These are phyloP conservation scores for Lineolata rhizophorae DNA, from an alignment of 495 filamentous ascomycete species.

Conservation along the genomic window DNA sequence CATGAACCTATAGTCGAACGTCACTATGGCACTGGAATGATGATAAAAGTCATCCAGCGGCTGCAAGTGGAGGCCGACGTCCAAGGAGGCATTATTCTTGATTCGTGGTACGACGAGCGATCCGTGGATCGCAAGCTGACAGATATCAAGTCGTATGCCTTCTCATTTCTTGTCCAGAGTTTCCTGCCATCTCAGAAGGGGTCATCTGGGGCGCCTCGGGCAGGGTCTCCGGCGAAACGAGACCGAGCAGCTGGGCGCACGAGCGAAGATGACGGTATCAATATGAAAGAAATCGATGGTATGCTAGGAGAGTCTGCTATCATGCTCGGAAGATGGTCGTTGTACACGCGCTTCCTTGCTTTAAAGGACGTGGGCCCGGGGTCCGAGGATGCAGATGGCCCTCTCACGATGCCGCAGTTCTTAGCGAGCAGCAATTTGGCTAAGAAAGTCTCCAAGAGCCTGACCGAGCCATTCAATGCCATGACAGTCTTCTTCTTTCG, in stretches of 20 bases:
- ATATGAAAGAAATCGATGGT: constrained; percentile 85
- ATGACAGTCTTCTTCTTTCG: constrained; percentile 94
- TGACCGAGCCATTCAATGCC: constrained; percentile 57
- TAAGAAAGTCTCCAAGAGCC: constrained; percentile 49
- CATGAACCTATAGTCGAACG: constrained; percentile 77
- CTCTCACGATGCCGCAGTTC: constrained; percentile 39
- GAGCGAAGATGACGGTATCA: constrained; percentile 73
- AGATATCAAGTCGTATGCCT: constrained; percentile 90
- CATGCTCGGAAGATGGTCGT: constrained; percentile 84
- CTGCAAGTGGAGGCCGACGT: constrained; percentile 87
- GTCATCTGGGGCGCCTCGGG: constrained; percentile 17
- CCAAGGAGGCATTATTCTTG: constrained; percentile 89
- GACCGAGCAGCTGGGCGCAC: constrained; percentile 28
- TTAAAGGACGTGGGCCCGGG: constrained; percentile 53
- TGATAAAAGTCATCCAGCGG: constrained; percentile 89
- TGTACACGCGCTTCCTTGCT: constrained; percentile 76
- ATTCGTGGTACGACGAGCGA: constrained; percentile 86
- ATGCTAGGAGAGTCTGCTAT: constrained; percentile 66
- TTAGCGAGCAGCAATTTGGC: constrained; percentile 50
- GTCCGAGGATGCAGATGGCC: background rate
- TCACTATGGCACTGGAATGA: constrained; percentile 78
- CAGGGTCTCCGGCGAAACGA: constrained; percentile 40
- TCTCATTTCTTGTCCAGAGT: constrained; percentile 87
- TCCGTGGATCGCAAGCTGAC: constrained; percentile 65
- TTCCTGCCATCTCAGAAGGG: constrained; percentile 47